Conservation (phyloP, 805 yeast species). For the Kodamaea nitidulidarum region DNA sequence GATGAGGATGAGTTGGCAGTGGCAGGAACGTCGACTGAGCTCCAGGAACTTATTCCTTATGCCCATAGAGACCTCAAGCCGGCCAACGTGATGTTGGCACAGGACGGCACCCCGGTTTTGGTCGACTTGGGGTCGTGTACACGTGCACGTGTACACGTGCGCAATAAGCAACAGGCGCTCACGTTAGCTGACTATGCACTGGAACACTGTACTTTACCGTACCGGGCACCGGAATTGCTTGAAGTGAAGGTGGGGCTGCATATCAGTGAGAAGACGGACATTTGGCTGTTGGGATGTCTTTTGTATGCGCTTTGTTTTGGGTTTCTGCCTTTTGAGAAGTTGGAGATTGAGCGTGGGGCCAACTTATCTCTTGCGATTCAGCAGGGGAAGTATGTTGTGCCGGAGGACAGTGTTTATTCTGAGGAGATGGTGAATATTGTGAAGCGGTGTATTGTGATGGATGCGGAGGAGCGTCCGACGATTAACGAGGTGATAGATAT, state of each 20-base stretch:
- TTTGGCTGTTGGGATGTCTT: constrained; percentile 90
- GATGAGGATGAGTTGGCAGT: constrained; percentile 23
- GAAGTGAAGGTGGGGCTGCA: constrained; percentile 66
- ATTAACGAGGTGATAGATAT: constrained; percentile 54
- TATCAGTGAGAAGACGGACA: constrained; percentile 72
- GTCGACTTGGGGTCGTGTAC: constrained; percentile 82
- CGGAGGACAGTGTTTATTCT: constrained; percentile 48
- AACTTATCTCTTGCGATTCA: constrained; percentile 71
- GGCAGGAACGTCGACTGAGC: constrained; percentile 15
- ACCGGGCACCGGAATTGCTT: constrained; percentile 85
- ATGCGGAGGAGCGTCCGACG: constrained; percentile 59
- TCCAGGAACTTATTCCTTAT: constrained; percentile 58
- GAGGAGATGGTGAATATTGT: constrained; percentile 55
- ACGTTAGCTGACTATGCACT: constrained; percentile 76
- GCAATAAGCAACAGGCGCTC: constrained; percentile 65
- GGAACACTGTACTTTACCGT: constrained; percentile 82
- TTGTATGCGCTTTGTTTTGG: constrained; percentile 75
- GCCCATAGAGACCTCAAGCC: constrained; percentile 90
- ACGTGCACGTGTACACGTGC: constrained; percentile 52
- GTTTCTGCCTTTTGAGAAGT: constrained; percentile 81
- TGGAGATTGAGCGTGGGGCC: constrained; percentile 79
- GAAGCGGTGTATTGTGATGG: constrained; percentile 55
- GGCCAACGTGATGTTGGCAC: constrained; percentile 77
- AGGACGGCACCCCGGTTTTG: constrained; percentile 71
- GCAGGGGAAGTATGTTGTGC: constrained; percentile 60